Base-by-base conservation (phyloP, 2,329 filamentous ascomycete species). In the Penicillium sp. region DNA sequence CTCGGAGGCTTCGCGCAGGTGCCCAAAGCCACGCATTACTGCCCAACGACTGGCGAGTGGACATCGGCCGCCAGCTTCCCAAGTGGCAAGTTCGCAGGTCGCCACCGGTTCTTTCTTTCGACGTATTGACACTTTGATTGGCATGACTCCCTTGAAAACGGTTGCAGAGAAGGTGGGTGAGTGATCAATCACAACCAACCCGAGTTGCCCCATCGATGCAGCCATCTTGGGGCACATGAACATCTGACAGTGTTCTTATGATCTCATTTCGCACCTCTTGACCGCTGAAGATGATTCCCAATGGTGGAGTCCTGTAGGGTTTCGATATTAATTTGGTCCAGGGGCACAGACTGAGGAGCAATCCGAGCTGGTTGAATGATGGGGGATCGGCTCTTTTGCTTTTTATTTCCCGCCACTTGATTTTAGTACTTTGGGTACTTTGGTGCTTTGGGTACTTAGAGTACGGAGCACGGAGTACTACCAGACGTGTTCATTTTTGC, bases 1-100 rank as follows among this genome's bases (percentile, higher is more conserved):
- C 39, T 49, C 34, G 39, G 57, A 57, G 43, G 21, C 50, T 48
- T 51, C 53, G 51, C 53, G 49, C 57, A 44, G 55, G 49, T 73
- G 70, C 71, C 71, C 70, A 71, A 73, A 62, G 54, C 63, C 66
- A 71, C 67, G 67, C 69, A 73, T 73, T 68, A 58, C 60, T 72
- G 71, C 71, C 71, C 71, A 73, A 73, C 69, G 57, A 56, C 53
- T 53, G 43, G 52, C 52, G 54, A 44, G 47, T 54, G 52, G 47
- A 40, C 27, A 50, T 45, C 47, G 22, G 47, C 49, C 31, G 46
- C 36, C 53, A 47, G 16, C 38, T 53, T 52, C 38, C 9, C 31
- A 38, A 44, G 63, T 66, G 61, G 63, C 63, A 59, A 63, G 57
- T 55, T 49, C 40, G 46, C 42, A 50, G 42, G 27, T 56, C 49